Percentiles rank a stretch among this genome's conserved stretches.
Conservation (phyloP, 2,329 filamentous ascomycete species). For the Botrytis tulipae region DNA sequence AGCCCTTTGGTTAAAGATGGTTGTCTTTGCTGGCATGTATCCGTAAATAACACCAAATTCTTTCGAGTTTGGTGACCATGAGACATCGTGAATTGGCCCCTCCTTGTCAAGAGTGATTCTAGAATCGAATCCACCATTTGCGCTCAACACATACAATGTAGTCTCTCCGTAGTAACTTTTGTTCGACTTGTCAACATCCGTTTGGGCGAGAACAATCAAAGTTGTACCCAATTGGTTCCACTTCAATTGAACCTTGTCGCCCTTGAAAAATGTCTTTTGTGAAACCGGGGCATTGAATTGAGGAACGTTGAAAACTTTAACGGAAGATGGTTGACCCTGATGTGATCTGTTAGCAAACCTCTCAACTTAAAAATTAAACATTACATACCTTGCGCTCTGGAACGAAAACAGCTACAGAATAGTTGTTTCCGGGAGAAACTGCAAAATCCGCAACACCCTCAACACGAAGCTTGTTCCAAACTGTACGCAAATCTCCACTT, state of each 20-base stretch:
- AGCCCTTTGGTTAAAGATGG: conserved; percentile 91
- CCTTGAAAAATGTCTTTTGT: conserved; percentile 99
- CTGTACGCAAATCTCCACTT: conserved; percentile 76
- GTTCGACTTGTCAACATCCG: conserved; percentile 95
- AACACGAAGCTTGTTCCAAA: conserved; percentile 93
- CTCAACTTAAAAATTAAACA: neutral
- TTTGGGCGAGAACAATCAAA: conserved; percentile 92
- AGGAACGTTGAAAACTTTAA: conserved; percentile 93
- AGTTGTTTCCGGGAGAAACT: conserved; percentile 82
- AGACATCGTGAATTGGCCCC: conserved; percentile 94
- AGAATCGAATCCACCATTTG: conserved; percentile 88
- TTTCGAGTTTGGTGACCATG: conserved; percentile 97
- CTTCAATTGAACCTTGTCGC: conserved; percentile 97
- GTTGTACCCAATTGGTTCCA: conserved; percentile 94
- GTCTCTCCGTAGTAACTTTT: conserved; percentile 99
- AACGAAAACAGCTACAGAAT: conserved; percentile 91
- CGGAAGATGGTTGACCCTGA: conserved; percentile 88
- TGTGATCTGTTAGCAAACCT: conserved; percentile 27
- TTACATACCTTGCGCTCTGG: conserved; percentile 83
- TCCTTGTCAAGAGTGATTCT: conserved; percentile 93
- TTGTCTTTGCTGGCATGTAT: conserved; percentile 98
- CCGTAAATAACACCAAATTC: conserved; percentile 98
- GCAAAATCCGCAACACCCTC: conserved; percentile 91
- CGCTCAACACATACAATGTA: conserved; percentile 90
- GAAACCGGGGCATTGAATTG: conserved; percentile 80